A percentile compares a stretch with the other conserved stretches of the same genome.
Conservation (phyloP, 2,329 filamentous ascomycete genomes). For the Elsinoe perseae region DNA sequence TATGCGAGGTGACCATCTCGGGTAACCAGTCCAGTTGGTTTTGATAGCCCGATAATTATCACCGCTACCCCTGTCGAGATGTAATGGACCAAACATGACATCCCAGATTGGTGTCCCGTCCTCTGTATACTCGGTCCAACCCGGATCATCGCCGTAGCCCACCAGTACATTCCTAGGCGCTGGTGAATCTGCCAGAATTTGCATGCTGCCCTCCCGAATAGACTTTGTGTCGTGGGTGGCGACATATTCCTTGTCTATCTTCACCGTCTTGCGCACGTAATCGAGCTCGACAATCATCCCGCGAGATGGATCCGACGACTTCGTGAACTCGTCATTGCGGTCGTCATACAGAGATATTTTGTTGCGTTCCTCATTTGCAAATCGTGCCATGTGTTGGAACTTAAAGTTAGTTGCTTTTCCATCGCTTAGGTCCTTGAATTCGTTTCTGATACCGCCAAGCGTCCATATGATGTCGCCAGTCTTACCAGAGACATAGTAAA, state of each 20-base stretch:
- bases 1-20: conserved; percentile 3
- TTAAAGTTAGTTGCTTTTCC: conserved; percentile 21
- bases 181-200: conserved; percentile 40
- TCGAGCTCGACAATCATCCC: conserved; percentile 21
- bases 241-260: neutral
- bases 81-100: conserved; percentile 34
- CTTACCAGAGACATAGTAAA: conserved; percentile 40
- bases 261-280: conserved; percentile 23
- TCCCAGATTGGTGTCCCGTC: conserved; percentile 49
- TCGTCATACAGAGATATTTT: conserved; percentile 22
- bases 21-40: conserved; percentile 4
- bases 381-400: conserved; percentile 26
- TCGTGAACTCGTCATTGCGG: conserved; percentile 10
- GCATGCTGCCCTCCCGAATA: conserved; percentile 39
- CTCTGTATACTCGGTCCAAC: conserved; percentile 34
- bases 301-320: conserved; percentile 12
- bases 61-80: neutral
- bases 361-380: conserved; percentile 19
- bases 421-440: conserved; percentile 21
- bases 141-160: conserved; percentile 43
- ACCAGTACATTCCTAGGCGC: conserved; percentile 43
- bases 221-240: neutral
- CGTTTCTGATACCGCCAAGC: conserved; percentile 28
- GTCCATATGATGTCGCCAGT: conserved; percentile 45
- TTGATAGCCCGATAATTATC: conserved; percentile 16